Base-by-base conservation (phyloP, 441 rosid genomes). In the Viola pubescens region DNA sequence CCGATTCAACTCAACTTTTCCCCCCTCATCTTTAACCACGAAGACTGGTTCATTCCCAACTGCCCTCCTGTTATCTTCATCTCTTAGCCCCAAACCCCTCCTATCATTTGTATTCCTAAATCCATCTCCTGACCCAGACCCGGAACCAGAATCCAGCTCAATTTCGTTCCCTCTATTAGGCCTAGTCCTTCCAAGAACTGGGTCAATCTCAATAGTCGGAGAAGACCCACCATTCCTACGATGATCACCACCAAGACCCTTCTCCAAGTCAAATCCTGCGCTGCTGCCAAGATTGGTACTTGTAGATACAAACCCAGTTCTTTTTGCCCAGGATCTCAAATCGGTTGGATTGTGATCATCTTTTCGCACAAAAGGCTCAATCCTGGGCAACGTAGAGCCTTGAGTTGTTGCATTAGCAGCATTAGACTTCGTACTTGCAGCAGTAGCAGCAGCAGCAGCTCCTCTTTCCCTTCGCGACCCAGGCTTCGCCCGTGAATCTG, bases 101-200 rank as follows among this genome's bases (percentile, higher is more conserved):
- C 68, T 80, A 57, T 59, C 65, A 56, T 58, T 69, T 61, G 26
- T 1, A 19, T 43, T 70, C 54, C 78, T 64, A 44, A 55, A 69
- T 50, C 69, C 75, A 52, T 66, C 47, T 42, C 68, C 68, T 6
- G 68, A 9, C 59, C 70, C 71, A 48, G 71, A 45, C 6, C 54
- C 54, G 4, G 54, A 10, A 57, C 61, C 80, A 41, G 66, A 58
- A 49, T 73, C 87, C 47, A 44, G 71, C 55, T 86, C 94, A 57
- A 84, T 82, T 51, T 82, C 98, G 19, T 55, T 16, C 37, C 75
- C 78, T 54, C 73, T 67, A 37, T 39, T 56, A 48, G 60, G 81
- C 70, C 76, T 79, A 11, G 79, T 75, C 71, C 86, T 85, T 48
- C 95, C 94, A n/a, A 82, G 71, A 80, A 85, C 49, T 34, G 84